A percentile compares a stretch with the other conserved stretches of the same genome.
These are phyloP conservation scores for Hirsutella rhossiliensis DNA, from an alignment of 2,329 filamentous ascomycete species.

Conservation along the genomic window DNA sequence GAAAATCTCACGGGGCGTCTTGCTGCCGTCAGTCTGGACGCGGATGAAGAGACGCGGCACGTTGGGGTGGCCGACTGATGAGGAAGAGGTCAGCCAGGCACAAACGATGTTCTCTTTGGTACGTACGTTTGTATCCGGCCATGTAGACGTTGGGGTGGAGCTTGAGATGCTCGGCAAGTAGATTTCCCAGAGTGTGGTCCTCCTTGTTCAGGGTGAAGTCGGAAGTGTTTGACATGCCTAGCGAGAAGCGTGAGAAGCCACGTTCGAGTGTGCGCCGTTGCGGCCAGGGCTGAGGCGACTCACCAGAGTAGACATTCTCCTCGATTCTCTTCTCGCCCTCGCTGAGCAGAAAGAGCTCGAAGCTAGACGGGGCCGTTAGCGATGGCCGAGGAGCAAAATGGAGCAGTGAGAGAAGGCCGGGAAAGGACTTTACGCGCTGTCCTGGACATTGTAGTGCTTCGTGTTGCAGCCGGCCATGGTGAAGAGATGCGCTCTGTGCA, in stretches of 20 bases:
- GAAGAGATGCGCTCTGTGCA: not conserved
- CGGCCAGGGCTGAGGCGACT: constrained; percentile 18
- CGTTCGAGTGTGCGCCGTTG: no score
- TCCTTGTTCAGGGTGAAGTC: constrained; percentile 96
- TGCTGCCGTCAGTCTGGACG: constrained; percentile 79
- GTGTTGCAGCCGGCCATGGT: constrained; percentile 23
- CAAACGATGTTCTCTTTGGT: constrained; percentile 15
- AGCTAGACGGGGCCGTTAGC: constrained; percentile 40
- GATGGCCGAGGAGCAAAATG: not conserved
- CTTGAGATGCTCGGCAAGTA: constrained; percentile 76
- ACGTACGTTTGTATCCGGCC: constrained; percentile 63
- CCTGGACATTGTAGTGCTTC: constrained; percentile 26
- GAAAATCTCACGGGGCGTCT: constrained; percentile 83
- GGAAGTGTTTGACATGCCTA: constrained; percentile 81
- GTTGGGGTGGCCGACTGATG: constrained; percentile 42
- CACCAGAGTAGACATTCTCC: constrained; percentile 79
- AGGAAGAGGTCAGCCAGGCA: constrained; percentile 2
- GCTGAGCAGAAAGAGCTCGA: constrained; percentile 81
- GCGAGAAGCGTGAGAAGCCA: constrained; percentile 1
- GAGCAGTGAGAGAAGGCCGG: not conserved
- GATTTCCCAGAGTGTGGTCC: constrained; percentile 89
- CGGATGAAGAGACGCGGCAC: constrained; percentile 56
- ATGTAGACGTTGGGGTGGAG: constrained; percentile 76
- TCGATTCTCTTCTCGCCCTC: constrained; percentile 92
- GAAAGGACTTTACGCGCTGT: constrained; percentile 17